Evolutionary conservation across 192 early-diverging fungal genomes (phyloP).

Genomic region (Entomortierella chlamydospora): DNA sequence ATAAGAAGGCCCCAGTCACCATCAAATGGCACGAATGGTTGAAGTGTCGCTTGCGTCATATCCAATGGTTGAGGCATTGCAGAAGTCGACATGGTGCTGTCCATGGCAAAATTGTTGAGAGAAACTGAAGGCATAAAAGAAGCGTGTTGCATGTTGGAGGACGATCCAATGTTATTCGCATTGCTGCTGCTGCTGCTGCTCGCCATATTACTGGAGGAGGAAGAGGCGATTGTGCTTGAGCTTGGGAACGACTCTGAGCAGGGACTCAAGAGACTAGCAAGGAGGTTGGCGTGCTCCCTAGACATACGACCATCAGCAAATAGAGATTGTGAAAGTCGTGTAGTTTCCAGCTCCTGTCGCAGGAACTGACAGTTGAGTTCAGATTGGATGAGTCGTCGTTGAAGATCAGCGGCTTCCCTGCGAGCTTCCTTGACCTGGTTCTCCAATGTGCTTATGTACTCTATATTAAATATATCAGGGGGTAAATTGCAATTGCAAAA

Average conservation of each 20-base stretch:
- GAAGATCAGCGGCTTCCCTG: slow-evolving; percentile 61
- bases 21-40: slow-evolving; percentile 40
- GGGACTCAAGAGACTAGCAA: slow-evolving; percentile 38
- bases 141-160: not conserved
- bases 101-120: not conserved
- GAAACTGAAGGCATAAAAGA: not conserved
- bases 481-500: too few species aligned
- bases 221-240: not conserved
- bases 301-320: slow-evolving; percentile 31
- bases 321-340: slow-evolving; percentile 30
- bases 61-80: not conserved
- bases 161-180: too few species aligned
- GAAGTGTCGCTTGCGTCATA: not conserved
- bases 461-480: not conserved
- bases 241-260: slow-evolving; percentile 29
- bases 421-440: slow-evolving; percentile 64
- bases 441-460: slow-evolving; percentile 71
- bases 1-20: slow-evolving; percentile 35
- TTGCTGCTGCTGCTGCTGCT: not conserved
- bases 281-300: slow-evolving; percentile 40
- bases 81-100: not conserved
- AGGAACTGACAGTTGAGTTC: slow-evolving; percentile 49
- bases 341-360: slow-evolving; percentile 35
- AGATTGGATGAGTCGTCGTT: slow-evolving; percentile 53
- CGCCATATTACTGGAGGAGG: not conserved